phyloP scores from a whole-genome alignment of 352 stramenopile species.

The Plasmopara muralis region DNA sequence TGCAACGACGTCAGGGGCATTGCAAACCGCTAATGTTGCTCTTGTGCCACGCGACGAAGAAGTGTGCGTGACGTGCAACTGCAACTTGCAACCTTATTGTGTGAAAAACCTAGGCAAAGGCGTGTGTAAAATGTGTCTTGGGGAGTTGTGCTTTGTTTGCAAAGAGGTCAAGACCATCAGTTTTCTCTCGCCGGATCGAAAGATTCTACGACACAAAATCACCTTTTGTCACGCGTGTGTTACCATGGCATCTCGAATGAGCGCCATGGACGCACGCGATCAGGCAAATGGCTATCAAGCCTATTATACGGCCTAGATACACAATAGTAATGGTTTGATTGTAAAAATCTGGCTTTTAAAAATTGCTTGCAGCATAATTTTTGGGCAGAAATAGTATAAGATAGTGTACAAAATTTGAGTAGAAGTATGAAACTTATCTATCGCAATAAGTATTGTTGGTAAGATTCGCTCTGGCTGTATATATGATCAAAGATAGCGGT shows the following conservation, averaged over 20 bases:
- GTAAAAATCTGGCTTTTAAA: too few relatives aligned
- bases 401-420: too few relatives aligned
- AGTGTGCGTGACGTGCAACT: constrained; percentile 20
- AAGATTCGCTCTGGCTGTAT: too few relatives aligned
- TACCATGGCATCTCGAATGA: constrained; percentile 4
- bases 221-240: constrained; percentile 13
- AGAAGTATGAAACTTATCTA: too few relatives aligned
- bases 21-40: constrained; percentile 2
- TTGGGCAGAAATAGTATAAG: too few relatives aligned
- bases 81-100: constrained; percentile 8
- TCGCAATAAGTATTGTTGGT: too few relatives aligned
- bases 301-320: background rate
- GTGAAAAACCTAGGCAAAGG: constrained; percentile 9
- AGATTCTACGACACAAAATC: constrained; percentile 17
- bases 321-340: too few relatives aligned
- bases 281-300: constrained; percentile 4
- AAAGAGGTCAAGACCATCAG: constrained; percentile 30
- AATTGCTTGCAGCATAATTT: too few relatives aligned
- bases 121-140: constrained; percentile 26
- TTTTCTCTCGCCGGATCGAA: constrained; percentile 24
- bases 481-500: too few relatives aligned
- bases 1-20: constrained; percentile 11
- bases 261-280: constrained; percentile 4
- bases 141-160: constrained; percentile 24
- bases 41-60: constrained; percentile 1